Evolutionary conservation across 192 early-diverging fungal genomes (phyloP).

Genomic region (Coemansia sp.): DNA sequence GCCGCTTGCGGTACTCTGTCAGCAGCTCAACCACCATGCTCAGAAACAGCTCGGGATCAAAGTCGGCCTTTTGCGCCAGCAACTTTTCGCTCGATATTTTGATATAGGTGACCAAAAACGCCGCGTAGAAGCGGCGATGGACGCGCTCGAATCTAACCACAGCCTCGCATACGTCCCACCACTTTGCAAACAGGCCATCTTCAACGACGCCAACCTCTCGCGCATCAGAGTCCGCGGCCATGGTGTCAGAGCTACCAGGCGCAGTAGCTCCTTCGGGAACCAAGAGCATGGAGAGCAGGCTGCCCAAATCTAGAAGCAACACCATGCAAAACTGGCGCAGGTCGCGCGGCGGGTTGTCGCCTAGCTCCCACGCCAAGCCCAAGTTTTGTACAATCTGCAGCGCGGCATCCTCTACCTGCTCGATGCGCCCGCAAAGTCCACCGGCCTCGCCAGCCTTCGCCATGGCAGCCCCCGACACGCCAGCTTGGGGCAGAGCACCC

Average conservation of each 20-base stretch:
- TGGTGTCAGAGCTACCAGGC: neutral
- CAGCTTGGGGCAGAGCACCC: constrained; percentile 43
- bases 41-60: constrained; percentile 53
- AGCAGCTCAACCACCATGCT: constrained; percentile 49
- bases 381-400: constrained; percentile 55
- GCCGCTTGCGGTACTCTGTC: constrained; percentile 55
- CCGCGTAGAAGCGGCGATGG: constrained; percentile 29
- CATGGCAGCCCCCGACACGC: constrained; percentile 45
- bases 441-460: constrained; percentile 39
- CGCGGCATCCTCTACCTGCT: constrained; percentile 54
- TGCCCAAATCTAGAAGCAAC: constrained; percentile 49
- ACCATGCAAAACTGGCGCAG: constrained; percentile 57
- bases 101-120: constrained; percentile 47
- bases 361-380: constrained; percentile 56
- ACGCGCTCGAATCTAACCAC: constrained; percentile 45
- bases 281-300: constrained; percentile 46
- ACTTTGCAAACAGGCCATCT: constrained; percentile 47
- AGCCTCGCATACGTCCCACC: constrained; percentile 52
- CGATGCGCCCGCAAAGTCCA: constrained; percentile 43
- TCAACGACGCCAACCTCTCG: constrained; percentile 44
- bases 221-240: constrained; percentile 26
- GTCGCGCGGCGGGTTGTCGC: constrained; percentile 53
- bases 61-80: constrained; percentile 47
- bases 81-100: constrained; percentile 48
- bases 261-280: constrained; percentile 17